Evolutionary conservation across 2,329 filamentous ascomycete genomes (phyloP), one percentile per base, ranked within the genome.

Genomic region (Mollisiaceae sp.): DNA sequence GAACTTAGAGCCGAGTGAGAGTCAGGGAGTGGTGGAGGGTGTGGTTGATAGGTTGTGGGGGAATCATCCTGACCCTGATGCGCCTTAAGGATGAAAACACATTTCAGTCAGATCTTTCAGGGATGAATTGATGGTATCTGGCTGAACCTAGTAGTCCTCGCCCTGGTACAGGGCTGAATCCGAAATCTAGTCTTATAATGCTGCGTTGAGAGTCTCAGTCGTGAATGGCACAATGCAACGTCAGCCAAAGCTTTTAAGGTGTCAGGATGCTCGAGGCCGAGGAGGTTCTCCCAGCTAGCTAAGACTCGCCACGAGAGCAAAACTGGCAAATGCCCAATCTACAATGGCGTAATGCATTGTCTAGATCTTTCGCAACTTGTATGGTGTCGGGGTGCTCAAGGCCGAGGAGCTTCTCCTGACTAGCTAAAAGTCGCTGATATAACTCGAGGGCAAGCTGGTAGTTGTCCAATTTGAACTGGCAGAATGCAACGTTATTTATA

Each of bases 1-100:
- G 0, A 81, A 80, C 62, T 68, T 83, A 27, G 81, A 83, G 71
- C 81, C 81, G 60, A 74, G 65, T n/a, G 61, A 52, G 4, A 58
- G 65, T 12, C 57, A 70, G 35, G 72, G 67, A 5, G 36, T 55
- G 20, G 65, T 62, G 12, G 57, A 63, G 15, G 72, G 74, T 24
- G 59, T 72, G 2, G 67, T 61, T 11, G 67, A 70, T 52, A 66
- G 76, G 20, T 64, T 61, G 18, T 78, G 77, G 77, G 73, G 70
- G 2, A 77, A 77, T 55, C 70, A 74, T 24, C 68, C 70, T 1
- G 76, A 78, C 68, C 70, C 69, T 20, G 76, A 78, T 68, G 50
- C 50, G 12, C 50, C 50, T 66, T 54, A 24, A 54, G 15, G 27
- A 32, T 32, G 27, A 32, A 32, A 32, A 6, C 3, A 32, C 27